Conservation (phyloP, 2,329 filamentous ascomycete genomes). For the Colletotrichum echinochloae region DNA sequence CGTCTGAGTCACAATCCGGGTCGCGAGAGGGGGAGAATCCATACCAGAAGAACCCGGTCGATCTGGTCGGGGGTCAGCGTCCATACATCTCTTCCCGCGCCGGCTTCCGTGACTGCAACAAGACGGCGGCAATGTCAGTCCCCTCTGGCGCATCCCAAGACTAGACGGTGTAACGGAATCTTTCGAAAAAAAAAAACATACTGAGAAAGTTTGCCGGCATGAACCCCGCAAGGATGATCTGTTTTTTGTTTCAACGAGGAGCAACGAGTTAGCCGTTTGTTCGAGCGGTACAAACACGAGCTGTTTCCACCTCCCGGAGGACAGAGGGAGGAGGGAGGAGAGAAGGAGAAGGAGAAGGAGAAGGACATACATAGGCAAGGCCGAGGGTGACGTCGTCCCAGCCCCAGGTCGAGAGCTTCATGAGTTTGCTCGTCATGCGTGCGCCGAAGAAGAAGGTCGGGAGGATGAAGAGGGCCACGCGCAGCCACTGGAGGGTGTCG, state of each 20-base stretch:
- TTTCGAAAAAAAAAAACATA: too few relatives aligned
- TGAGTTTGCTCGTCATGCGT: background rate
- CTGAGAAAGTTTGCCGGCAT: background rate
- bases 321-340: too few relatives aligned
- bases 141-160: background rate
- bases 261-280: background rate
- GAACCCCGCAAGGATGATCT: background rate
- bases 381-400: background rate
- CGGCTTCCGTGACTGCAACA: background rate
- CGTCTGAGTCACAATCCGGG: too few relatives aligned
- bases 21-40: too few relatives aligned
- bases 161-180: too few relatives aligned
- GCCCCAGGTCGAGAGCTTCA: background rate
- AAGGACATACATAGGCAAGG: background rate
- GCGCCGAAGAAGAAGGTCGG: background rate
- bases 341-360: too few relatives aligned
- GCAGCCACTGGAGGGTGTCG: background rate
- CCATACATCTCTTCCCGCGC: background rate
- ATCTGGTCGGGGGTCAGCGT: background rate
- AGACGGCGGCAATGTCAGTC: background rate
- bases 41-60: background rate
- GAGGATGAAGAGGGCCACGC: background rate
- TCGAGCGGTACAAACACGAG: too few relatives aligned
- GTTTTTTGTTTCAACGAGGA: too few relatives aligned
- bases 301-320: too few relatives aligned